These are phyloP conservation scores for Kalmusia sp. DNA, from an alignment of 2,329 filamentous ascomycete genomes.

Conservation along the genomic window DNA sequence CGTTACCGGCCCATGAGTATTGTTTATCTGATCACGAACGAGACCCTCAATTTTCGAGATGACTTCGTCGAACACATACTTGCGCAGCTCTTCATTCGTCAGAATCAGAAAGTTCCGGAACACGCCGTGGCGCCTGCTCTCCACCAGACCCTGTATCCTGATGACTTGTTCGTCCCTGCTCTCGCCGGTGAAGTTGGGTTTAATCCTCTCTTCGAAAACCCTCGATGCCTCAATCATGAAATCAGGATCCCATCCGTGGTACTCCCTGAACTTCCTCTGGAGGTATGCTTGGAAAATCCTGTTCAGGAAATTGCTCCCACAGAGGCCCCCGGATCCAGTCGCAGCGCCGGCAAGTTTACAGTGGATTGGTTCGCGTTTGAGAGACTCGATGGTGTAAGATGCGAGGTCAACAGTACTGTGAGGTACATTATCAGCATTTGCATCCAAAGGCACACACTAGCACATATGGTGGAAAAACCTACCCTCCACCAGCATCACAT, in stretches of 20 bases:
- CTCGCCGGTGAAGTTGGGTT: neutral
- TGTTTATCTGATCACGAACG: slow-evolving; percentile 8
- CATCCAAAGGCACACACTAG: no score
- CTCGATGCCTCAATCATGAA: neutral
- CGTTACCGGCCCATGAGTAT: neutral
- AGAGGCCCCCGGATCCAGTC: slow-evolving; percentile 2
- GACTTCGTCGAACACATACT: slow-evolving; percentile 7
- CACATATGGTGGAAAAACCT: neutral
- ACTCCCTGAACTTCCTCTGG: neutral
- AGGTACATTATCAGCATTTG: neutral
- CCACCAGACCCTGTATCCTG: neutral
- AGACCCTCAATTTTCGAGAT: slow-evolving; percentile 1
- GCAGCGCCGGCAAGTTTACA: slow-evolving; percentile 7
- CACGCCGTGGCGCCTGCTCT: neutral
- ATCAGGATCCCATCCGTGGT: neutral
- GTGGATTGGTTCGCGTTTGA: neutral
- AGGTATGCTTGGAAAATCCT: slow-evolving; percentile 5
- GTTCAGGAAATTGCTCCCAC: slow-evolving; percentile 9
- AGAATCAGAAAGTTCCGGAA: neutral
- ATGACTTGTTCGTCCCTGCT: neutral
- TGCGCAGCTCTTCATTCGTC: neutral
- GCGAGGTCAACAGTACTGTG: slow-evolving; percentile 7
- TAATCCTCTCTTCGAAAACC: neutral
- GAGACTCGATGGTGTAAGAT: slow-evolving; percentile 5
- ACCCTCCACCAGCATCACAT: slow-evolving; percentile 11